Base-by-base conservation (phyloP, 176 grass and related monocot species). In the Eleusine indica region DNA sequence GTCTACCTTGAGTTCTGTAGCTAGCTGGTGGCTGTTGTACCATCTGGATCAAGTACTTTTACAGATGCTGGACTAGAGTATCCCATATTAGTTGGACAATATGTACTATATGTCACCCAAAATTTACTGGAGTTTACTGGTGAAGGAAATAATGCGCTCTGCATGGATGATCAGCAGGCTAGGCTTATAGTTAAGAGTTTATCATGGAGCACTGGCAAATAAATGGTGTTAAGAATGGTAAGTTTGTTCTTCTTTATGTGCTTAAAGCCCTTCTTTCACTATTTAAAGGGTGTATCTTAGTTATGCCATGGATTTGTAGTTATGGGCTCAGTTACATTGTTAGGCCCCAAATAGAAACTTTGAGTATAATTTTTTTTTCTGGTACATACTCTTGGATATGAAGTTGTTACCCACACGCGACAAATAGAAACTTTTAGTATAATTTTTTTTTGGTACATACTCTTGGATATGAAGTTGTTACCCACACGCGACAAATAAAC, bases 21-120 rank as follows among this genome's bases (percentile, higher is more conserved):
- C 40, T 83, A 79, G 61, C 88, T 83, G 35, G 51, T 68, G 62
- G 29, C 87, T 69, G 7, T 68, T 79, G 84, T 84, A 84, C 51
- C 41, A 29, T 79, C 41, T 80, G 69, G 60, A 53, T 83, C 51
- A 70, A 70, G 69, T 83, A 38, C 9, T 75, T 83, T 54, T 63
- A 60, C 37, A 47, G 65, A 8, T 77, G 16, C 51, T 84, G 80
- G 73, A 81, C 38, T 75, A 75, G 58, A 90, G 64, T 63, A 56
- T 83, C 70, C 43, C 35, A 84, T 42, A 83, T 70, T 90, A 87
- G 75, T 90, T 80, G 53, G 60, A 82, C 35, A 17, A 46, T 74
- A 10, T 52, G 75, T n/a, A 75, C 29, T 87, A 49, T 79, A 61
- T 80, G 14, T 68, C 68, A 41, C 60, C 75, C n/a, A 28, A 79